These are phyloP conservation scores for Aspergillus campestris DNA, from an alignment of 495 filamentous ascomycete genomes.

Conservation along the genomic window DNA sequence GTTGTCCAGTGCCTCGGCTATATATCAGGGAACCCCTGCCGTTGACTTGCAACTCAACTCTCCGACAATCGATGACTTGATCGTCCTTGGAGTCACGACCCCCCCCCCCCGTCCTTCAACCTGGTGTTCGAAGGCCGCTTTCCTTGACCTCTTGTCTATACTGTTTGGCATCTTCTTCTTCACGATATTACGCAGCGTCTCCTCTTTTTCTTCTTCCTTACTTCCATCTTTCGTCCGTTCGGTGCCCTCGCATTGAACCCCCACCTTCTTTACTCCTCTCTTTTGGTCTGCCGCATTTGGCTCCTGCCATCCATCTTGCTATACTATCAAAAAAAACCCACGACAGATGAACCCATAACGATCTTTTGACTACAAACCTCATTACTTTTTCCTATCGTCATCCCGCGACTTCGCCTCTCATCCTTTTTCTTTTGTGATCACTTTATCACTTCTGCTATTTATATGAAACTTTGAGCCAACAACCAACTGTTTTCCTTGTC, in stretches of 20 bases:
- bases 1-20: conserved; percentile 24
- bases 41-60: conserved; percentile 19
- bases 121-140: conserved; percentile 35
- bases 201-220: conserved; percentile 16
- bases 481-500: conserved; percentile 43
- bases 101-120: conserved; percentile 23
- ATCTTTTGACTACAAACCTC: conserved; percentile 31
- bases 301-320: conserved; percentile 16
- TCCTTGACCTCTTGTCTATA: conserved; percentile 21
- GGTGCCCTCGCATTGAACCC: conserved; percentile 9
- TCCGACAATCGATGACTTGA: neutral
- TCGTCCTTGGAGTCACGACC: conserved; percentile 26
- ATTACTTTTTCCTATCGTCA: conserved; percentile 33
- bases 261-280: conserved; percentile 32
- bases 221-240: neutral
- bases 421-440: conserved; percentile 48
- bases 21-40: conserved; percentile 12
- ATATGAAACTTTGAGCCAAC: conserved; percentile 62
- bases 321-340: conserved; percentile 36
- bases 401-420: conserved; percentile 33
- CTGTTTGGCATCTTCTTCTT: conserved; percentile 19
- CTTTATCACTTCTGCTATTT: conserved; percentile 46
- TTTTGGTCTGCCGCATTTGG: conserved; percentile 22
- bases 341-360: conserved; percentile 59
- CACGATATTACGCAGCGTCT: conserved; percentile 48